Conservation (phyloP, 306 rosid species). For the Parietaria judaica region DNA sequence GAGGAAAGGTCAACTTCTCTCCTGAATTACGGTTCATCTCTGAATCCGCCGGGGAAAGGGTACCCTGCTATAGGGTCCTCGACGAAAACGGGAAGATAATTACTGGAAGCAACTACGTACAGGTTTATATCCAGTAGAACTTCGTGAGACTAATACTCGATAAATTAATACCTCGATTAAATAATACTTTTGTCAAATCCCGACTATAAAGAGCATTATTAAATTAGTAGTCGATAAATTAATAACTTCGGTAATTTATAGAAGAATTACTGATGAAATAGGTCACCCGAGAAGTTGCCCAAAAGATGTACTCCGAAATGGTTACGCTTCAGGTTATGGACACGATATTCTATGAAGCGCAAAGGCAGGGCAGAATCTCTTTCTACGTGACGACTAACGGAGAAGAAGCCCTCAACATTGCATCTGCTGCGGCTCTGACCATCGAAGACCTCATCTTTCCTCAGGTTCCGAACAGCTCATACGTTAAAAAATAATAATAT, state of each 20-base stretch:
- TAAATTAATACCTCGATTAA: too few relatives aligned
- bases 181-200: too few relatives aligned
- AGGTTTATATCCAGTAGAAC: constrained; percentile 33
- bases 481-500: background rate
- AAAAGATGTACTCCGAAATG: constrained; percentile 71
- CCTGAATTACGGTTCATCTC: constrained; percentile 48
- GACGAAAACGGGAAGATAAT: constrained; percentile 53
- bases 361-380: constrained; percentile 91
- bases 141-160: too few relatives aligned
- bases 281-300: constrained; percentile 53
- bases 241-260: too few relatives aligned
- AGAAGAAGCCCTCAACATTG: constrained; percentile 81
- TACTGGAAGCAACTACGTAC: constrained; percentile 23
- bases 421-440: constrained; percentile 81
- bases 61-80: constrained; percentile 65
- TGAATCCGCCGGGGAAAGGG: constrained; percentile 42
- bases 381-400: constrained; percentile 69
- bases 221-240: too few relatives aligned
- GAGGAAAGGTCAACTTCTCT: constrained; percentile 56
- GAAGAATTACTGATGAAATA: constrained; percentile 9
- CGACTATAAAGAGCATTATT: too few relatives aligned
- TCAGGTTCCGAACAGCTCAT: constrained; percentile 46
- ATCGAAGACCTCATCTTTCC: constrained; percentile 67
- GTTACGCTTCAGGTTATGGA: constrained; percentile 86
- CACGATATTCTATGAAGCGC: constrained; percentile 77